These are phyloP conservation scores for Dioscorea cayenensis DNA, from an alignment of 116 monocot species.

Conservation along the genomic window DNA sequence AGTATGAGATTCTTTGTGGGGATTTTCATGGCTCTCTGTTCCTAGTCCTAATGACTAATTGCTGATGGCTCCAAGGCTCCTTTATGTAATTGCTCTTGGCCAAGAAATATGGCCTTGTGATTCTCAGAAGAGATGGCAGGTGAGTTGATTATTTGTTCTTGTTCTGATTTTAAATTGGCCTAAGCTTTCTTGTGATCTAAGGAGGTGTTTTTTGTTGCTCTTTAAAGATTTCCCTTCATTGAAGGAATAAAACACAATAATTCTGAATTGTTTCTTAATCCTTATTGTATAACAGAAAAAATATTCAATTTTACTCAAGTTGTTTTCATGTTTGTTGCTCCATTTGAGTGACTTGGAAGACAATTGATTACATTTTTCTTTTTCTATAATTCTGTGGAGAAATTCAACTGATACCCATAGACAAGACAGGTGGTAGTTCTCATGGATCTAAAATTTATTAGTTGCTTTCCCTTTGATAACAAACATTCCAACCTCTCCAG, in stretches of 20 bases:
- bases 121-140: neutral
- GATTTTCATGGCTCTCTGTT: slow-evolving; percentile 14
- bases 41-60: neutral
- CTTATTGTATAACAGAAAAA: neutral
- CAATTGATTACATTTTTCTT: neutral
- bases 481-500: no score
- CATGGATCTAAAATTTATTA: neutral
- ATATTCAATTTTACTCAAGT: neutral
- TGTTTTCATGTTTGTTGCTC: neutral
- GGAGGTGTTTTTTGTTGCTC: neutral
- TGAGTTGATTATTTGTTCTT: no score
- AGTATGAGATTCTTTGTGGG: slow-evolving; percentile 31
- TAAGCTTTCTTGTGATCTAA: neutral
- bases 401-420: neutral
- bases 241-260: neutral
- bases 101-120: neutral
- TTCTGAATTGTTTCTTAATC: neutral
- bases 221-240: neutral
- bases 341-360: neutral
- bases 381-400: neutral
- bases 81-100: neutral
- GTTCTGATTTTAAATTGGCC: no score
- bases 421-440: neutral
- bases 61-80: neutral
- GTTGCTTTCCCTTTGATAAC: neutral